phyloP scores from a whole-genome alignment of 345 rosid species.

The Anastatica hierochuntica region DNA sequence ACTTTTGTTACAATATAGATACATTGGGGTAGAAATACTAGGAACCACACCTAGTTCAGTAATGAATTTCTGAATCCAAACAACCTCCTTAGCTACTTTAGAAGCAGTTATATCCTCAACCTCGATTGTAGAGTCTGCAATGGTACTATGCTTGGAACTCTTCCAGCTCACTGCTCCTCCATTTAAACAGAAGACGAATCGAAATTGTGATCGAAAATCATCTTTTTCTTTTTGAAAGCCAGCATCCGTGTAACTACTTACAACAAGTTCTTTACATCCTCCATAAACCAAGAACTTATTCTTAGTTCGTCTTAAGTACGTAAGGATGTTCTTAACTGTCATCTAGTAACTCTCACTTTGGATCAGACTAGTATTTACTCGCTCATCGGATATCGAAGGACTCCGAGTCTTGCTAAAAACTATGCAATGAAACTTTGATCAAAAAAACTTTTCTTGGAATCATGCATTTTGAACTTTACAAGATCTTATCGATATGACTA shows the following conservation, averaged over 20 bases:
- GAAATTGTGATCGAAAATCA: neutral
- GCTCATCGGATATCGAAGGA: neutral
- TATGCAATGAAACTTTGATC: neutral
- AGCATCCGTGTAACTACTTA: neutral
- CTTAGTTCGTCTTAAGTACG: neutral
- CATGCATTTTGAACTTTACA: neutral
- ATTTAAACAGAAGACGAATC: neutral
- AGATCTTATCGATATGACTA: neutral
- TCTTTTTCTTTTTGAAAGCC: neutral
- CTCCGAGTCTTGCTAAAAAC: neutral
- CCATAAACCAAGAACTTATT: neutral
- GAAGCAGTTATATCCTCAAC: neutral
- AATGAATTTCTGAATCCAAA: neutral
- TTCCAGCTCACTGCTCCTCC: neutral
- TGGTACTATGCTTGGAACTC: neutral
- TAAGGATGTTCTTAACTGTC: neutral
- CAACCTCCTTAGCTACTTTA: neutral
- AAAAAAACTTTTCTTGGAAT: neutral
- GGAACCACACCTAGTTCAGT: neutral
- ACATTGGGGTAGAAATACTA: neutral
- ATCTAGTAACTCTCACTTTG: neutral
- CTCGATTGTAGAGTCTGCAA: neutral
- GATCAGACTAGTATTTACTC: neutral
- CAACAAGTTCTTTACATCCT: neutral
- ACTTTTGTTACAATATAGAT: neutral